Evolutionary conservation across 1,284 basidiomycete species (phyloP).

Genomic region (Ustilago nuda): DNA sequence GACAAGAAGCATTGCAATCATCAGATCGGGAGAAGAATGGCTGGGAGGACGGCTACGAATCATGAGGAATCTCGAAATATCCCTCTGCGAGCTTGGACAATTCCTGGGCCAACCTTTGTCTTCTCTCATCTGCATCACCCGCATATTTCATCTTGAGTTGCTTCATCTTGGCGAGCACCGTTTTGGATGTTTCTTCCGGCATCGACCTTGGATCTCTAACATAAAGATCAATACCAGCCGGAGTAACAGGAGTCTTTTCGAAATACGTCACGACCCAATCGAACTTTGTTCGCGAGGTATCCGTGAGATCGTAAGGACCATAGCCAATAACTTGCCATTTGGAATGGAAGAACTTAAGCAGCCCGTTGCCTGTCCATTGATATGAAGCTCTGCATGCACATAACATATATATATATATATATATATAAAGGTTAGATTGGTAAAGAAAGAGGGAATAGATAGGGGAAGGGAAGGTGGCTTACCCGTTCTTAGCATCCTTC

Average conservation of each 20-base stretch:
- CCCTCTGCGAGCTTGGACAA: constrained; percentile 35
- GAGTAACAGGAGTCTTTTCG: constrained; percentile 48
- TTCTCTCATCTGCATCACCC: constrained; percentile 22
- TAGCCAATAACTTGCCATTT: constrained; percentile 55
- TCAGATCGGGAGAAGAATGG: background rate
- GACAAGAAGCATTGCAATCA: background rate
- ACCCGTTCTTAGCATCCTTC: constrained; percentile 49
- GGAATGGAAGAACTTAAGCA: constrained; percentile 48
- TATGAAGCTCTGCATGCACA: constrained; percentile 30
- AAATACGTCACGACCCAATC: constrained; percentile 55
- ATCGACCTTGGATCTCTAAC: constrained; percentile 41
- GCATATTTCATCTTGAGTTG: constrained; percentile 27
- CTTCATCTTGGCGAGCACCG: constrained; percentile 34
- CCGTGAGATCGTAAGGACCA: constrained; percentile 45
- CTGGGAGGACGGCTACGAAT: constrained; percentile 11
- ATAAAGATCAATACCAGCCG: constrained; percentile 46
- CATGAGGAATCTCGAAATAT: constrained; percentile 44
- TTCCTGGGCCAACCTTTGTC: constrained; percentile 30
- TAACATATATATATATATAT: background rate
- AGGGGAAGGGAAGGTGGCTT: constrained; percentile 6
- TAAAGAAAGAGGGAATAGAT: background rate
- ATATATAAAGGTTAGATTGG: background rate
- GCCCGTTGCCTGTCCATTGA: constrained; percentile 51
- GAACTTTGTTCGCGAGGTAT: constrained; percentile 33
- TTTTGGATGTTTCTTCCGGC: constrained; percentile 31